Base-by-base conservation (phyloP, 331 rosid genomes). In the Prunus yedoensis region DNA sequence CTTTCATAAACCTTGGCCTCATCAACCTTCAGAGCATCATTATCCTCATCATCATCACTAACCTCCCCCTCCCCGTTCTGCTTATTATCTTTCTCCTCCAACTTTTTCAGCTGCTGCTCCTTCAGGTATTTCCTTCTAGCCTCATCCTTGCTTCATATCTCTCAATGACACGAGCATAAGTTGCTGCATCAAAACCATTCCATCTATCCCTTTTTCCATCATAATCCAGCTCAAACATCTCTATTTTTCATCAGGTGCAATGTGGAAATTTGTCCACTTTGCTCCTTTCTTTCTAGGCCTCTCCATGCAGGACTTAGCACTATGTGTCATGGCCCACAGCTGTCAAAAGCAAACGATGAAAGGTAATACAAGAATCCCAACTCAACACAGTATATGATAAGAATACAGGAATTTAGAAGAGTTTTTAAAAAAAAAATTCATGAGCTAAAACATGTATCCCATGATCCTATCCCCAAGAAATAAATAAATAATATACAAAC, bases 161-260 rank as follows among this genome's bases (percentile, higher is more conserved):
- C 53, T 82, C 83, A 67, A 72, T 80, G 28, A 82, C 79, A 49
- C 47, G 68, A 27, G 83, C 85, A 82, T 80, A 82, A 14, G 83
- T 82, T 73, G 78, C 54, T 18, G 83, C 68, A 82, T 87, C 88
- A 52, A 83, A 85, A 10, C 92, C 92, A 85, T 88, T 88, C 92
- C 92, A 88, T 52, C 92, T 67, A 63, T 88, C 87, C n/a, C 87
- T 68, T 49, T 88, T 85, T 1, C 92, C 92, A 81, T 88, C 92
- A 79, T 88, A 88, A 57, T 82, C 88, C 16, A 80, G 87, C 58
- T 87, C 85, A 78, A 82, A 84, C 10, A 79, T 75, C 77, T 82
- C 87, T n/a, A 84, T 76, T 87, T 87, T 51, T 87, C 85, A 85
- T 85, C 89, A 78, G 89, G 89, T 23, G 89, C 87, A 73, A 87